Evolutionary conservation across 2,329 filamentous ascomycete species (phyloP).

Genomic region (Dothistroma pini): DNA sequence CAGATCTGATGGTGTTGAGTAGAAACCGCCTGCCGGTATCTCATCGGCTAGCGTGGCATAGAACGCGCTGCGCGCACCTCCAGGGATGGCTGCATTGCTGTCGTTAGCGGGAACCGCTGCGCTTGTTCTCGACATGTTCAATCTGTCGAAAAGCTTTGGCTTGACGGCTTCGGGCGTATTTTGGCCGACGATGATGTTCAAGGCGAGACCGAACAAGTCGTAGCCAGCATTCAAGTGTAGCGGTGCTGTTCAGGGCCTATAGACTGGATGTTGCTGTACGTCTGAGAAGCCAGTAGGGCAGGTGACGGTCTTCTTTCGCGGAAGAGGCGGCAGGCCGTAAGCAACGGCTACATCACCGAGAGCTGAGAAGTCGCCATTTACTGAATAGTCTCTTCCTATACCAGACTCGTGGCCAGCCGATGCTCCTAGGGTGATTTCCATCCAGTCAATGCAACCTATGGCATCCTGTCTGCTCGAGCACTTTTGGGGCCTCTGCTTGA

Average conservation of each 20-base stretch:
- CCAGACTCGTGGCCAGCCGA: conserved; percentile 48
- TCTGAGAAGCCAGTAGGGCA: neutral
- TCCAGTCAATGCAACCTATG: conserved; percentile 42
- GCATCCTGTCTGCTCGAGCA: conserved; percentile 22
- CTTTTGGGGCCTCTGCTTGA: conserved; percentile 29
- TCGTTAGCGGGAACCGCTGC: conserved; percentile 31
- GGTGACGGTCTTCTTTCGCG: neutral
- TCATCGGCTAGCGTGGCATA: neutral
- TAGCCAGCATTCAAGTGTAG: conserved; percentile 8
- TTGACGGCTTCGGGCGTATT: conserved; percentile 36
- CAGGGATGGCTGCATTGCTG: conserved; percentile 29
- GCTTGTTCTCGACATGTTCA: conserved; percentile 38
- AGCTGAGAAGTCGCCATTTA: neutral
- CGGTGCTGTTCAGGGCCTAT: conserved; percentile 4
- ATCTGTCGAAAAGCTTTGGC: conserved; percentile 40
- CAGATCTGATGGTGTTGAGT: conserved; percentile 6
- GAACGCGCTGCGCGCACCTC: neutral
- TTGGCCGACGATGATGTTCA: conserved; percentile 39
- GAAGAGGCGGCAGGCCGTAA: neutral
- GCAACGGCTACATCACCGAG: neutral
- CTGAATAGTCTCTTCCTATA: conserved; percentile 22
- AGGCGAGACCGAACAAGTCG: conserved; percentile 6
- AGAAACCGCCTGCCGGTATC: conserved; percentile 7
- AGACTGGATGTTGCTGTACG: conserved; percentile 5
- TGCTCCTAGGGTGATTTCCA: conserved; percentile 45